phyloP scores from a whole-genome alignment of 352 stramenopile species.

The Pythium rhizo-oryzae region DNA sequence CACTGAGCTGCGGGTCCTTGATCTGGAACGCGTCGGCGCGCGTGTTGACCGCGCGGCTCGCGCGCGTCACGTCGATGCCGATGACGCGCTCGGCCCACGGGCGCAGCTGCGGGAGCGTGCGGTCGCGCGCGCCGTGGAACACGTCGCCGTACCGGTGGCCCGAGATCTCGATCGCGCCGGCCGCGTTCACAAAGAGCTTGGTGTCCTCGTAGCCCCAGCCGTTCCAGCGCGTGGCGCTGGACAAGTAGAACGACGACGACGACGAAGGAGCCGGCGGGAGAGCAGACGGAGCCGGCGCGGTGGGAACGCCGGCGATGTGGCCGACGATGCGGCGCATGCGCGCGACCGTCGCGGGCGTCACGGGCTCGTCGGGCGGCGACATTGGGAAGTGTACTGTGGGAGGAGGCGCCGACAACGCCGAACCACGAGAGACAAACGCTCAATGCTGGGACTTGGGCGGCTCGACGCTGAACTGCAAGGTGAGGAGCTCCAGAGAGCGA shows the following conservation, averaged over 20 bases:
- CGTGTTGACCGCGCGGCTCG: constrained; percentile 39
- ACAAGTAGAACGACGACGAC: constrained; percentile 8
- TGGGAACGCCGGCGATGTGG: constrained; percentile 33
- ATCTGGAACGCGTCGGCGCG: constrained; percentile 38
- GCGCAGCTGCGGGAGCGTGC: constrained; percentile 52
- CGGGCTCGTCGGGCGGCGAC: constrained; percentile 14
- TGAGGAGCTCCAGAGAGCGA: not conserved
- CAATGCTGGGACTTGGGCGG: not conserved
- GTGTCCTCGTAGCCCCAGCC: constrained; percentile 78
- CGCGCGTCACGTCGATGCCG: constrained; percentile 45
- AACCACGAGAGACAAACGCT: not conserved
- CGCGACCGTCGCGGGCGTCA: constrained; percentile 34
- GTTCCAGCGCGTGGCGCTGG: constrained; percentile 61
- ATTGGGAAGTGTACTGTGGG: not conserved
- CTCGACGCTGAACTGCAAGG: not conserved
- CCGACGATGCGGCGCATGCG: constrained; percentile 58
- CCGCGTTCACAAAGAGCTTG: constrained; percentile 62
- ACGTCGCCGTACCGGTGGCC: constrained; percentile 63
- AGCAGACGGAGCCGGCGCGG: not conserved
- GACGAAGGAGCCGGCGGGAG: constrained; percentile 3
- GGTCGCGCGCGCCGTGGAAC: constrained; percentile 46
- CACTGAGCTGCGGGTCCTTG: constrained; percentile 14
- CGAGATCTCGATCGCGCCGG: constrained; percentile 60
- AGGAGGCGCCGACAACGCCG: not conserved
- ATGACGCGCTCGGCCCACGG: constrained; percentile 64